Evolutionary conservation across 2,329 filamentous ascomycete genomes (phyloP).

Genomic region (Hypoxylon sp.): DNA sequence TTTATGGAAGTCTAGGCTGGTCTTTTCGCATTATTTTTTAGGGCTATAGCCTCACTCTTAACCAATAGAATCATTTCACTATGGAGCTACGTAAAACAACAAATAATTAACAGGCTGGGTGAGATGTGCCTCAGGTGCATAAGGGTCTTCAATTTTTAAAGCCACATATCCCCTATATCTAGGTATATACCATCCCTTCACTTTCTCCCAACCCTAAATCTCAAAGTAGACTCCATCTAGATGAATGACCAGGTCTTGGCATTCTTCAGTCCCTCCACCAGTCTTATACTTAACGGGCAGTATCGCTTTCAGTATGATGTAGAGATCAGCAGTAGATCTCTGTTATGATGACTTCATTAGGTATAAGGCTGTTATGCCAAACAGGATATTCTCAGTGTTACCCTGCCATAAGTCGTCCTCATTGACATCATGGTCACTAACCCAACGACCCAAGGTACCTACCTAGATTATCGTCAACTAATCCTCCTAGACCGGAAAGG

Average conservation of each 20-base stretch:
- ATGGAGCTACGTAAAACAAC: neutral
- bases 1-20: constrained; percentile 2
- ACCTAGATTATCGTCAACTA: neutral
- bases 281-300: neutral
- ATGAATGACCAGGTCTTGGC: neutral
- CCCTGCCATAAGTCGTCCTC: neutral
- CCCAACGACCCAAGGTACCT: neutral
- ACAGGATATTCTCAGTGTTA: neutral
- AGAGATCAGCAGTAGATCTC: neutral
- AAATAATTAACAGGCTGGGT: neutral
- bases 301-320: neutral
- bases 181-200: neutral
- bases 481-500: neutral
- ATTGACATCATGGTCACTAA: neutral
- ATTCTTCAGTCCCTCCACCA: neutral
- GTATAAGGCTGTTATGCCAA: neutral
- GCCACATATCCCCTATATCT: neutral
- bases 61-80: neutral
- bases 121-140: neutral
- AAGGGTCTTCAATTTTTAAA: neutral
- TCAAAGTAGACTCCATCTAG: neutral
- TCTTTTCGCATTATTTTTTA: neutral
- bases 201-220: neutral
- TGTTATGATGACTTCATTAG: neutral
- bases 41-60: neutral